Conservation (phyloP, 345 rosid genomes). For the Clausena lansium region DNA sequence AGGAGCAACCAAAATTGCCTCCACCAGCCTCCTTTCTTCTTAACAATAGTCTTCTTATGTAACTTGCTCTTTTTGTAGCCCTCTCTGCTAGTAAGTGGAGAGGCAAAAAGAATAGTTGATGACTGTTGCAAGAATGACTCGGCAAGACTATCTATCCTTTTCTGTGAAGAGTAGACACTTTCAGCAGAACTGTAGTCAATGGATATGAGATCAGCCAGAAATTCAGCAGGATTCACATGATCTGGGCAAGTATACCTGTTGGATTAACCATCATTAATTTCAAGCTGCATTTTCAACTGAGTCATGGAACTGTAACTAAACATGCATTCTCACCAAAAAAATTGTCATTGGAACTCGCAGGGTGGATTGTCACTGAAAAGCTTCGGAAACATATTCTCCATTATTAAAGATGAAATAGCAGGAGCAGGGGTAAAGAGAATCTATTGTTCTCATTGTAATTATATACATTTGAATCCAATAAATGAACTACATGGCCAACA, state of each 20-base stretch:
- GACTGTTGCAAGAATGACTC: slow-evolving; percentile 71
- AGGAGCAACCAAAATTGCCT: slow-evolving; percentile 83
- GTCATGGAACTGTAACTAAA: slow-evolving; percentile 5
- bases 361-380: background rate
- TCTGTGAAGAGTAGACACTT: slow-evolving; percentile 68
- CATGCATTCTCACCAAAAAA: slow-evolving; percentile 6
- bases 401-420: background rate
- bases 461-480: background rate
- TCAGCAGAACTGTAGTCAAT: slow-evolving; percentile 85
- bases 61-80: slow-evolving; percentile 30
- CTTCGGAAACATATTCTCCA: background rate
- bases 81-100: slow-evolving; percentile 49
- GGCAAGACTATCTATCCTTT: slow-evolving; percentile 85
- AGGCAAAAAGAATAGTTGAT: slow-evolving; percentile 58
- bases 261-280: slow-evolving; percentile 18
- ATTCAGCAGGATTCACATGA: slow-evolving; percentile 95
- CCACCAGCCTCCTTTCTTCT: slow-evolving; percentile 76
- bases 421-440: background rate
- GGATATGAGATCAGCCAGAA: slow-evolving; percentile 96
- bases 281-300: slow-evolving; percentile 8
- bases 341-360: background rate
- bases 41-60: slow-evolving; percentile 34
- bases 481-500: background rate
- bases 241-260: slow-evolving; percentile 84
- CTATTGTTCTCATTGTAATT: background rate